phyloP scores from a whole-genome alignment of 257 asterid species.

The Scutellaria barbata region DNA sequence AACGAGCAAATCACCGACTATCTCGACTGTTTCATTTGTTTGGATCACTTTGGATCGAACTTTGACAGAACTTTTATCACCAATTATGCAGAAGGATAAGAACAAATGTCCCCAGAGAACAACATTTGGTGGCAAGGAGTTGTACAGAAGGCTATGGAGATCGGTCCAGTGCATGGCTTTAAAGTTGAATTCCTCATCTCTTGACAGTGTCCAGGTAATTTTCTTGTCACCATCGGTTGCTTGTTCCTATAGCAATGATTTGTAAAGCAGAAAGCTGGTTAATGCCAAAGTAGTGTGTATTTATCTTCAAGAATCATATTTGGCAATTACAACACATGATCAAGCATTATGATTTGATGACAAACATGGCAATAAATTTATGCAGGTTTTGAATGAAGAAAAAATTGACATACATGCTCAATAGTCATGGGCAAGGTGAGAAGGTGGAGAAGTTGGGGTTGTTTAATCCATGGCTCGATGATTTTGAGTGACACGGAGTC shows the following conservation, averaged over 20 bases:
- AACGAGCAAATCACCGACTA: slow-evolving; percentile 63
- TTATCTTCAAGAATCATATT: background rate
- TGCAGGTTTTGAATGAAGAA: slow-evolving; percentile 18
- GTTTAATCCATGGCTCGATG: slow-evolving; percentile 55
- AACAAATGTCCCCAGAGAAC: slow-evolving; percentile 74
- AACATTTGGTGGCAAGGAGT: slow-evolving; percentile 49
- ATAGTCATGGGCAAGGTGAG: slow-evolving; percentile 57
- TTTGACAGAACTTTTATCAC: slow-evolving; percentile 48
- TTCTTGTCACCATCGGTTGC: slow-evolving; percentile 61
- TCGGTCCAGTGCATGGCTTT: slow-evolving; percentile 89
- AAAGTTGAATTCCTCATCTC: slow-evolving; percentile 72
- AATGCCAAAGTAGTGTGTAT: background rate
- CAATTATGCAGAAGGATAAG: slow-evolving; percentile 47
- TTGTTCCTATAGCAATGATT: slow-evolving; percentile 55
- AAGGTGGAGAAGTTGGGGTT: slow-evolving; percentile 46
- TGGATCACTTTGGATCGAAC: slow-evolving; percentile 50
- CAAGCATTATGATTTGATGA: background rate
- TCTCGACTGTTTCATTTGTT: slow-evolving; percentile 50
- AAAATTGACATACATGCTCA: slow-evolving; percentile 59
- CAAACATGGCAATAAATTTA: background rate
- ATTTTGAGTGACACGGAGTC: slow-evolving; percentile 54
- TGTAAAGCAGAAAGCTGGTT: slow-evolving; percentile 6
- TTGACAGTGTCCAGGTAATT: slow-evolving; percentile 53
- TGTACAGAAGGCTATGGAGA: slow-evolving; percentile 67
- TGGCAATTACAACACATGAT: background rate